Evolutionary conservation across 2,329 filamentous ascomycete genomes (phyloP).

Genomic region (Diaporthe ilicicola): DNA sequence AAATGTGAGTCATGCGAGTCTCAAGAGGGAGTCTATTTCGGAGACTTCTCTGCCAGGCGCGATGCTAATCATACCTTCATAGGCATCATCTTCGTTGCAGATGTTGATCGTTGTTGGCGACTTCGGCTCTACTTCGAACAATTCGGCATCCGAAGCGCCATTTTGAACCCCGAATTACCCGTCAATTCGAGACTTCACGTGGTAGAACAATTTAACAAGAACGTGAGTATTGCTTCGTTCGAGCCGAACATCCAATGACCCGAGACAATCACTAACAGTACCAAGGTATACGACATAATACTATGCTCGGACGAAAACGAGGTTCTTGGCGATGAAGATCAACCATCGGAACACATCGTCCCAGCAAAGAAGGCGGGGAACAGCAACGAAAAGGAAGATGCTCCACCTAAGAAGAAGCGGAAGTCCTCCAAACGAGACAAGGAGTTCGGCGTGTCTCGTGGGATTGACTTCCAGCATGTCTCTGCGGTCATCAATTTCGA

Average conservation of each 20-base stretch:
- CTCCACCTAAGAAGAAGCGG: slow-evolving; percentile 70
- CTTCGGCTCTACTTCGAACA: slow-evolving; percentile 96
- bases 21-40: slow-evolving; percentile 63
- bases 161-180: slow-evolving; percentile 92
- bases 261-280: neutral
- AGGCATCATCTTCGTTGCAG: slow-evolving; percentile 71
- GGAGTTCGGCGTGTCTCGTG: slow-evolving; percentile 94
- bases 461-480: slow-evolving; percentile 97
- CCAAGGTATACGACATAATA: slow-evolving; percentile 86
- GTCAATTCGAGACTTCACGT: slow-evolving; percentile 94
- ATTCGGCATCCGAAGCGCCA: slow-evolving; percentile 92
- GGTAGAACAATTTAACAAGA: slow-evolving; percentile 96
- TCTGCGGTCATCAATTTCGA: slow-evolving; percentile 97
- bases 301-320: slow-evolving; percentile 95
- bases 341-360: slow-evolving; percentile 41
- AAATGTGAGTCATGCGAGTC: slow-evolving; percentile 63
- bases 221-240: slow-evolving; percentile 55
- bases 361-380: slow-evolving; percentile 33
- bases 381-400: slow-evolving; percentile 33
- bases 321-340: slow-evolving; percentile 73
- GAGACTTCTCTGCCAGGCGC: neutral
- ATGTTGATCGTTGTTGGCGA: slow-evolving; percentile 88
- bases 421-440: slow-evolving; percentile 74
- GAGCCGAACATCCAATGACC: too few species aligned
- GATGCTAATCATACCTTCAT: neutral